These are phyloP conservation scores for Pythium oligandrum DNA, from an alignment of 352 stramenopile species.

Conservation along the genomic window DNA sequence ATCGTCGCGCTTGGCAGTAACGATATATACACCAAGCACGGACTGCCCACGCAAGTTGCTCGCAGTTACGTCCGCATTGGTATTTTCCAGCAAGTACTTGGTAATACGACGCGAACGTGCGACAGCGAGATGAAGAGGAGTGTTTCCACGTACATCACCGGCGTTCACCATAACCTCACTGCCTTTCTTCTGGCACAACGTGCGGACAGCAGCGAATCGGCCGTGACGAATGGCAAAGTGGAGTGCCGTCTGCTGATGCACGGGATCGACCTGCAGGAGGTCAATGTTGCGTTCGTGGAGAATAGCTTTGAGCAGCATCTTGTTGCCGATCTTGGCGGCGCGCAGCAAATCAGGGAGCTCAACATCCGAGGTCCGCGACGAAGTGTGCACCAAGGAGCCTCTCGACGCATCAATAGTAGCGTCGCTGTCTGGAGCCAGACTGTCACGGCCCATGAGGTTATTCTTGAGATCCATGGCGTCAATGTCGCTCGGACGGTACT, in stretches of 20 bases:
- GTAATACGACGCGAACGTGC: constrained; percentile 80
- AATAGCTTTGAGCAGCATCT: constrained; percentile 43
- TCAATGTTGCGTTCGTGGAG: constrained; percentile 60
- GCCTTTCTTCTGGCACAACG: constrained; percentile 64
- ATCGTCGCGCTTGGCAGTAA: constrained; percentile 73
- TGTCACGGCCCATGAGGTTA: constrained; percentile 47
- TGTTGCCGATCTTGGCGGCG: constrained; percentile 62
- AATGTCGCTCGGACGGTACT: constrained; percentile 64
- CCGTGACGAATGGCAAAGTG: constrained; percentile 78
- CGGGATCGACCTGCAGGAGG: constrained; percentile 53
- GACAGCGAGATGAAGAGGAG: constrained; percentile 67
- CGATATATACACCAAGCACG: constrained; percentile 66
- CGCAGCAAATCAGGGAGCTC: constrained; percentile 56
- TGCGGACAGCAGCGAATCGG: constrained; percentile 65
- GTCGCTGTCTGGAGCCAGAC: constrained; percentile 24
- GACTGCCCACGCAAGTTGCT: constrained; percentile 74
- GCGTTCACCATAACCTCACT: constrained; percentile 58
- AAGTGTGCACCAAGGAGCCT: constrained; percentile 24
- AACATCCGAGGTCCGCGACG: constrained; percentile 45
- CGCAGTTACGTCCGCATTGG: constrained; percentile 40
- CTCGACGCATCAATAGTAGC: constrained; percentile 1
- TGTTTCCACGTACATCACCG: constrained; percentile 71
- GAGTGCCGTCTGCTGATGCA: constrained; percentile 73
- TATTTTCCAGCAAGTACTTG: constrained; percentile 76
- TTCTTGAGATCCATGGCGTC: constrained; percentile 40